Evolutionary conservation across 768 basidiomycete genomes (phyloP).

Genomic region (Lenzites betulinus): DNA sequence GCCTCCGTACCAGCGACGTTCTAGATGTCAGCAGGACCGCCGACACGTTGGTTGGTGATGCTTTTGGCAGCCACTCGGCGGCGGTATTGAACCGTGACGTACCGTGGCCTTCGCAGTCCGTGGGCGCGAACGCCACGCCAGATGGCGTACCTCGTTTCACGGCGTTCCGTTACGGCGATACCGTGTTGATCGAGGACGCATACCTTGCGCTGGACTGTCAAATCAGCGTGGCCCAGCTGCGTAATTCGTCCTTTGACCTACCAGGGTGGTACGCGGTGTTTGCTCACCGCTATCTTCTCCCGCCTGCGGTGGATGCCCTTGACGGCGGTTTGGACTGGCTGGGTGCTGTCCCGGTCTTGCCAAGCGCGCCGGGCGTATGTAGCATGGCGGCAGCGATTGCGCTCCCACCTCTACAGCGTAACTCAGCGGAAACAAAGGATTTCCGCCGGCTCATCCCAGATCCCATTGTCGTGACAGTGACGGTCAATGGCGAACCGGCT

Average conservation of each 20-base stretch:
- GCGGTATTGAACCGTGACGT: no score
- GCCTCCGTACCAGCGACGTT: no score
- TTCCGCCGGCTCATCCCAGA: slow-evolving; percentile 14
- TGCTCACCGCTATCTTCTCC: background rate
- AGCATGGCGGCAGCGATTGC: background rate
- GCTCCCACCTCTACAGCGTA: slow-evolving; percentile 7
- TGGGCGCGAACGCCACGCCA: no score
- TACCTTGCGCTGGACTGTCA: no score
- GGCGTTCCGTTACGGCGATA: no score
- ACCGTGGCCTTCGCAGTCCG: no score
- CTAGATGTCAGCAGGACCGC: no score
- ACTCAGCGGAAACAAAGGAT: background rate
- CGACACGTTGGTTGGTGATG: no score
- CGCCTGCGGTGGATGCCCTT: background rate
- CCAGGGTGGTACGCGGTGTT: background rate
- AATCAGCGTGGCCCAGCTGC: slow-evolving; percentile 27
- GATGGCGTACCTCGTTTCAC: no score
- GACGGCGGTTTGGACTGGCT: background rate
- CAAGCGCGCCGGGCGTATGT: background rate
- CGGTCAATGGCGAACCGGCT: slow-evolving; percentile 24
- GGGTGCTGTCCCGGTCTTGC: background rate
- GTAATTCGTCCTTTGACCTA: background rate
- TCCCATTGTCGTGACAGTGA: slow-evolving; percentile 10
- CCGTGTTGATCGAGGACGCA: no score
- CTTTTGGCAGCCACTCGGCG: no score